These are phyloP conservation scores for Aspergillus neotritici DNA, from an alignment of 2,329 filamentous ascomycete species.

Conservation along the genomic window DNA sequence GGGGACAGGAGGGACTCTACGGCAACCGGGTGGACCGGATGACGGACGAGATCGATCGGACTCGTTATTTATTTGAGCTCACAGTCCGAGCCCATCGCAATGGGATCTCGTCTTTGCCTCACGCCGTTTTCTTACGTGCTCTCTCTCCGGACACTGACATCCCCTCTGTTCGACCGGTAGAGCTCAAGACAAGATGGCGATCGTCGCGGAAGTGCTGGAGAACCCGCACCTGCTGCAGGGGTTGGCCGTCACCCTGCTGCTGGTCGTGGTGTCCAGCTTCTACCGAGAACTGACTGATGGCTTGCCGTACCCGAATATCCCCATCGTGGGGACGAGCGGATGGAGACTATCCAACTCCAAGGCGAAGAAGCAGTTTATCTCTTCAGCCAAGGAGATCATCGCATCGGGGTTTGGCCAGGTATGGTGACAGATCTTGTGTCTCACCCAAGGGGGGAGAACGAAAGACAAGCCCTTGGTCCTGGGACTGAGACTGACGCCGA, in stretches of 20 bases:
- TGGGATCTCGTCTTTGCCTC: too few species aligned
- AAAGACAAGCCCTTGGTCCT: background rate
- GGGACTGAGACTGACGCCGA: background rate
- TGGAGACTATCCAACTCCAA: conserved; percentile 30
- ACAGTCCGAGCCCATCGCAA: too few species aligned
- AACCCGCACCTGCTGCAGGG: conserved; percentile 19
- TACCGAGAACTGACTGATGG: conserved; percentile 24
- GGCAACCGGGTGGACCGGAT: too few species aligned
- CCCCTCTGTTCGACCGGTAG: too few species aligned
- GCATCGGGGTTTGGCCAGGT: conserved; percentile 26
- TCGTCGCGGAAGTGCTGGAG: conserved; percentile 20
- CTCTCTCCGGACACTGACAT: too few species aligned
- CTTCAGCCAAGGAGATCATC: conserved; percentile 20
- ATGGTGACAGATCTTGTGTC: background rate
- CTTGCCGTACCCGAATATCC: conserved; percentile 23
- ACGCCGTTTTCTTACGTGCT: too few species aligned
- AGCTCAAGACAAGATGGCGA: conserved; percentile 15
- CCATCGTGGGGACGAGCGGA: conserved; percentile 23
- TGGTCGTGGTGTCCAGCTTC: conserved; percentile 18
- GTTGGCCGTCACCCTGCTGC: conserved; percentile 15
- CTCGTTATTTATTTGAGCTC: too few species aligned
- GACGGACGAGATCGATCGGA: too few species aligned
- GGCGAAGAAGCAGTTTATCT: conserved; percentile 23
- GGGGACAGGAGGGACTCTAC: too few species aligned
- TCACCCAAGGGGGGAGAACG: background rate